Evolutionary conservation across 805 yeast genomes (phyloP).

Genomic region (Barnettozyma pratensis): DNA sequence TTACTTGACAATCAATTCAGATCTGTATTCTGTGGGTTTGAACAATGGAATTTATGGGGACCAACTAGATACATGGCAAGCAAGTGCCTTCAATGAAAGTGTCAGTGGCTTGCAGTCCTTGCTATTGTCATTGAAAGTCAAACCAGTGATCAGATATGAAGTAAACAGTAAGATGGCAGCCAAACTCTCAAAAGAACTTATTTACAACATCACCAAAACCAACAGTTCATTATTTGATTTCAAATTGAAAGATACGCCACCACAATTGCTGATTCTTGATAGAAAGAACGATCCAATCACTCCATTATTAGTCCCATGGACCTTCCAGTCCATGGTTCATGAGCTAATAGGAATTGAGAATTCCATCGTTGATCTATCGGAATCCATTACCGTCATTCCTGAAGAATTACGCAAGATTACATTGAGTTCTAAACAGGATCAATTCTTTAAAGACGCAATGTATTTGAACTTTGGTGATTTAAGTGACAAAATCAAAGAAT

Average conservation of each 20-base stretch:
- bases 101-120: conserved; percentile 46
- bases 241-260: conserved; percentile 57
- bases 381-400: conserved; percentile 44
- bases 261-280: conserved; percentile 72
- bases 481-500: conserved; percentile 79
- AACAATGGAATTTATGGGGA: conserved; percentile 29
- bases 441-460: conserved; percentile 76
- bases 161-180: conserved; percentile 58
- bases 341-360: conserved; percentile 80
- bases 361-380: conserved; percentile 68
- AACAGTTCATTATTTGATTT: conserved; percentile 64
- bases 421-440: conserved; percentile 64
- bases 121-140: conserved; percentile 65
- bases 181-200: conserved; percentile 63
- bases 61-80: conserved; percentile 41
- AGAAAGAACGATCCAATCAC: conserved; percentile 90
- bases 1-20: conserved; percentile 66
- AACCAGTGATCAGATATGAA: conserved; percentile 79
- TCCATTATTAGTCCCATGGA: conserved; percentile 93
- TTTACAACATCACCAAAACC: conserved; percentile 50
- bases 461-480: conserved; percentile 91
- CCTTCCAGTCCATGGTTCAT: conserved; percentile 96
- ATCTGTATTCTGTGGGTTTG: conserved; percentile 51
- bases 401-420: conserved; percentile 61
- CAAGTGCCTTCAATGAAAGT: conserved; percentile 37